Base-by-base conservation (phyloP, 371 early-diverging fungal species). In the Apophysomyces elegans region DNA sequence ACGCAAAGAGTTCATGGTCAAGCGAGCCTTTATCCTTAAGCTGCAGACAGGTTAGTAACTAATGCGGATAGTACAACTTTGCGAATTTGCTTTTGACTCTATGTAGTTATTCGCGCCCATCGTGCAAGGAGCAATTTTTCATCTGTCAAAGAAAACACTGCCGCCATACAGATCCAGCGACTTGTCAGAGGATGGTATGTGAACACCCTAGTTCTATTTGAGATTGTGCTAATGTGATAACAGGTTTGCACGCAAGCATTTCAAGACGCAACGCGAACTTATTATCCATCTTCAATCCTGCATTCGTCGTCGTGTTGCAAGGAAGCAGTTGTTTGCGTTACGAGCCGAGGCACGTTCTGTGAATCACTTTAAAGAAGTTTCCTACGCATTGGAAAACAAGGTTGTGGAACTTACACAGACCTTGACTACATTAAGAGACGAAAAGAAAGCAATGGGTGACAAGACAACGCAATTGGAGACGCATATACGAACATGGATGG, bases 361-460 rank as follows among this genome's bases (percentile, higher is more conserved):
- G 32, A 91, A 89, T 59, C 96, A 97, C 71, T 89, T 96, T 73
- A 93, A 95, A 76, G 96, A 96, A 65, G 86, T 91, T n/a, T 93
- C 96, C n/a, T 92, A 92, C 81, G 89, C 91, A 73, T 86, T 99
- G 13, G 98, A 99, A 72, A 93, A 89, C 82, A 98, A 97, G 88
- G 91, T 99, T 58, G 89, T 98, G 64, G 95, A 93, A 72, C 84
- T 99, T 63, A 96, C 96, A 37, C 94, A 93, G 77, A 80, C 86
- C 46, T 68, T 98, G 63, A 88, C 86, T 9, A 73, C 76, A 44
- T 87, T 91, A 56, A 84, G 86, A 59, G 84, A 88, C 58, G 95
- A 93, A 69, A 87, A 86, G 77, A 87, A 86, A 38, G 68, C 71
- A 4, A 76, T 89, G 41, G 72, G 71, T 56, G 86, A 88, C 37